These are phyloP conservation scores for Chlamydomonas schloesseri DNA, from an alignment of 139 green algal species.

Conservation along the genomic window DNA sequence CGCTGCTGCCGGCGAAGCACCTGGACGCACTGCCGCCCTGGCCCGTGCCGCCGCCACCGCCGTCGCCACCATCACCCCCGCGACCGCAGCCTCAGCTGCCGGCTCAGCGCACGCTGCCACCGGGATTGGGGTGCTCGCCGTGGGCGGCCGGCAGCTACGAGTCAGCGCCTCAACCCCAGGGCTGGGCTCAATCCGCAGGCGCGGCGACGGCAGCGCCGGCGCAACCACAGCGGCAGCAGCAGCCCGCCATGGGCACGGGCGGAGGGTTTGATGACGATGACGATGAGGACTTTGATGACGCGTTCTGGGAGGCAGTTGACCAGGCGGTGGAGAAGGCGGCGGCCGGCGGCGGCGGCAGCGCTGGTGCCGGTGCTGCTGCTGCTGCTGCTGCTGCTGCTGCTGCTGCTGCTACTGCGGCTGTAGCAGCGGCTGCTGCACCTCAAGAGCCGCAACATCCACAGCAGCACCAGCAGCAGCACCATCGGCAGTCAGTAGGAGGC, in stretches of 20 bases:
- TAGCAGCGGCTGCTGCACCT: too few relatives aligned
- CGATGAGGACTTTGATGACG: conserved; percentile 9
- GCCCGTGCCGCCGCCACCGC: conserved; percentile 1
- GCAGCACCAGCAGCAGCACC: too few relatives aligned
- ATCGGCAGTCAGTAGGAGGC: too few relatives aligned
- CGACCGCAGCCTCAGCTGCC: not conserved
- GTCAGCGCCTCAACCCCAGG: too few relatives aligned
- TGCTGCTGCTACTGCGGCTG: not conserved
- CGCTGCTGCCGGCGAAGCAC: not conserved
- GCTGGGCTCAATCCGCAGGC: not conserved
- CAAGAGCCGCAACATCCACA: too few relatives aligned
- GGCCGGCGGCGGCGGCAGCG: not conserved
- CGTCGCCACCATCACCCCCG: not conserved
- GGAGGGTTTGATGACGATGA: conserved; percentile 16
- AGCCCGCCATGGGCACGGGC: not conserved
- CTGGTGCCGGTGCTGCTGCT: not conserved
- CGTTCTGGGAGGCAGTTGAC: conserved; percentile 9
- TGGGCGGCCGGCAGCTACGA: too few relatives aligned
- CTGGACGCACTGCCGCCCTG: conserved; percentile 17
- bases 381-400: not conserved
- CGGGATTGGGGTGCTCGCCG: too few relatives aligned
- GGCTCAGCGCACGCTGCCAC: not conserved
- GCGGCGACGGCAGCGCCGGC: not conserved
- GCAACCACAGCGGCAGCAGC: not conserved
- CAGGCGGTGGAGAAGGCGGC: conserved; percentile 5